These are phyloP conservation scores for Ophiostoma fasciatum DNA, from an alignment of 2,329 filamentous ascomycete genomes.

Conservation along the genomic window DNA sequence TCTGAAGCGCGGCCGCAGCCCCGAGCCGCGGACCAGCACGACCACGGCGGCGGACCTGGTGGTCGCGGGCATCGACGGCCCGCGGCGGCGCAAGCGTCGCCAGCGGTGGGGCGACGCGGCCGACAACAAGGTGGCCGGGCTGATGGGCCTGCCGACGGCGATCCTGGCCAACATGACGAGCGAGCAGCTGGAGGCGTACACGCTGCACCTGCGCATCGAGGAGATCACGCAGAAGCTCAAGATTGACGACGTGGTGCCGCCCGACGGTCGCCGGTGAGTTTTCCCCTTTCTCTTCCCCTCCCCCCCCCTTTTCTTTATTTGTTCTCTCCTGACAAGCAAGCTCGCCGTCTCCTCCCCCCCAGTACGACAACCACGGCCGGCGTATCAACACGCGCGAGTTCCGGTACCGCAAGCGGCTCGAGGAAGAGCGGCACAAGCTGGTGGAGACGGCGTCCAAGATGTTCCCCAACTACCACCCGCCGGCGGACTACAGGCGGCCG, in stretches of 20 bases:
- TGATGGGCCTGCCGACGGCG: slow-evolving; percentile 93
- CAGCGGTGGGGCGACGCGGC: slow-evolving; percentile 96
- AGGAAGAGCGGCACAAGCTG: slow-evolving; percentile 97
- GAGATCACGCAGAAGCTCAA: slow-evolving; percentile 98
- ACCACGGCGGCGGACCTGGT: no score
- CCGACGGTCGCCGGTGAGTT: slow-evolving; percentile 82
- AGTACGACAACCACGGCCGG: slow-evolving; percentile 98
- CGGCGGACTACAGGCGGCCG: slow-evolving; percentile 93
- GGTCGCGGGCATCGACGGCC: slow-evolving; percentile 46
- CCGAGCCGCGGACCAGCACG: slow-evolving; percentile 67
- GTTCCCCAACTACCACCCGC: slow-evolving; percentile 98
- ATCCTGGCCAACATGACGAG: slow-evolving; percentile 97
- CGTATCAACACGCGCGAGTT: slow-evolving; percentile 99
- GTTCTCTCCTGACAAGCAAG: slow-evolving; percentile 28
- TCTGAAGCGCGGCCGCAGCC: slow-evolving; percentile 83
- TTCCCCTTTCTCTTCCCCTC: not conserved
- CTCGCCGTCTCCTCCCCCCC: slow-evolving; percentile 86
- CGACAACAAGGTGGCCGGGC: slow-evolving; percentile 94
- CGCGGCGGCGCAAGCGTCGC: slow-evolving; percentile 88
- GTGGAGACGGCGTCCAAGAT: slow-evolving; percentile 99
- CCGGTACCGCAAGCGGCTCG: slow-evolving; percentile 92
- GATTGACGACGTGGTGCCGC: slow-evolving; percentile 97
- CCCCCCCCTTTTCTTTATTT: slow-evolving; percentile 7
- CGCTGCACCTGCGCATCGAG: slow-evolving; percentile 89
- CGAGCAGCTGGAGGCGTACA: slow-evolving; percentile 96